Conservation (phyloP, 371 early-diverging fungal genomes). For the Umbelopsis sp. region DNA sequence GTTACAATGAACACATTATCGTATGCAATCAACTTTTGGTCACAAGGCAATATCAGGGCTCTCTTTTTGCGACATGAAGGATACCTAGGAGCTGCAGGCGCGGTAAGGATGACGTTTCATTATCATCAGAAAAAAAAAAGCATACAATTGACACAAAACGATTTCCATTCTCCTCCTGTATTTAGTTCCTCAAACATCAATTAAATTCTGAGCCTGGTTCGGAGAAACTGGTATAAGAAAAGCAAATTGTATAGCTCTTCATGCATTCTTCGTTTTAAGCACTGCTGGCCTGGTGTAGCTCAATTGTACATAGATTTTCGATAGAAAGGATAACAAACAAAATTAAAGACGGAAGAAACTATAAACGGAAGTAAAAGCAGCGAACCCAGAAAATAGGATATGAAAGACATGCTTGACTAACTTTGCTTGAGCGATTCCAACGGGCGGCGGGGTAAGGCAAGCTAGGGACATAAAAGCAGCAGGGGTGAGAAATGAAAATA, state of each 20-base stretch:
- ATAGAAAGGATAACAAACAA: not conserved
- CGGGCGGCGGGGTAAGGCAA: constrained; percentile 18
- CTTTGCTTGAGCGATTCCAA: not conserved
- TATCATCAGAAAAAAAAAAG: not conserved
- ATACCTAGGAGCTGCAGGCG: constrained; percentile 88
- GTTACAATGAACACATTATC: constrained; percentile 88
- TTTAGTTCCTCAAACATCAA: constrained; percentile 16
- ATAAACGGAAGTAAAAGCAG: not conserved
- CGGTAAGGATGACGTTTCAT: constrained; percentile 30
- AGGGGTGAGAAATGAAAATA: constrained; percentile 5
- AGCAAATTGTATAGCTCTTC: not conserved
- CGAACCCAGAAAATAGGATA: not conserved
- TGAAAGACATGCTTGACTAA: not conserved
- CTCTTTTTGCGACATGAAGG: constrained; percentile 90
- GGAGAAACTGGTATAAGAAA: not conserved
- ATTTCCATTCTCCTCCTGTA: not conserved
- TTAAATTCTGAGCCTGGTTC: not conserved
- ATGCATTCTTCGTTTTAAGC: not conserved
- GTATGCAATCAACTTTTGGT: constrained; percentile 91
- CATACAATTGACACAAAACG: not conserved
- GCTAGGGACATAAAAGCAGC: constrained; percentile 5
- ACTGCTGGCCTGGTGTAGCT: not conserved
- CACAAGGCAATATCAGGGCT: constrained; percentile 83
- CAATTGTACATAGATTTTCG: not conserved
- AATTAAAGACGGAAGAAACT: not conserved